Evolutionary conservation across 345 rosid genomes (phyloP).

Genomic region (Salix suchowensis): DNA sequence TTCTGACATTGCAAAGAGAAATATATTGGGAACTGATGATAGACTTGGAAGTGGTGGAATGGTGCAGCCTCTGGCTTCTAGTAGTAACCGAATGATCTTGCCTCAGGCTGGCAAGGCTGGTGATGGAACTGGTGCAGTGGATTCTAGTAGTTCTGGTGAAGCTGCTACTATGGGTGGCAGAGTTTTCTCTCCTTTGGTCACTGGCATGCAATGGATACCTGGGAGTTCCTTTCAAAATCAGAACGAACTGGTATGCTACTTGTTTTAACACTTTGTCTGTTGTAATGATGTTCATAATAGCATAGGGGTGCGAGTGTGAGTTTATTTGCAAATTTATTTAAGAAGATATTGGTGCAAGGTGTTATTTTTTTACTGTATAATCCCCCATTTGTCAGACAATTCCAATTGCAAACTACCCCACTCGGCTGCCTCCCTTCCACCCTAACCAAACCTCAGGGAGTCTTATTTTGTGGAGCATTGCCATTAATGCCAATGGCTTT

Average conservation of each 20-base stretch:
- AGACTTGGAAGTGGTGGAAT: conserved; percentile 55
- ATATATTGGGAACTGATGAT: conserved; percentile 69
- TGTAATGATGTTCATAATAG: neutral
- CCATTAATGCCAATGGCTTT: neutral
- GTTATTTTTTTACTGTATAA: neutral
- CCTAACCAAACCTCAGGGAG: neutral
- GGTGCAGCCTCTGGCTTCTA: conserved; percentile 62
- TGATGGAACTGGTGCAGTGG: conserved; percentile 66
- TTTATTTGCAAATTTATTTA: neutral
- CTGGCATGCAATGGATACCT: conserved; percentile 88
- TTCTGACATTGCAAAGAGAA: conserved; percentile 76
- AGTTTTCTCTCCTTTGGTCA: conserved; percentile 70
- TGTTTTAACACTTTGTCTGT: neutral
- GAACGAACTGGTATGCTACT: conserved; percentile 61
- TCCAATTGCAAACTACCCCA: neutral
- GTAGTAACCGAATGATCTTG: conserved; percentile 61
- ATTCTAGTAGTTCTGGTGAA: conserved; percentile 53
- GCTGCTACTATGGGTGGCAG: conserved; percentile 53
- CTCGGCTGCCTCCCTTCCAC: neutral
- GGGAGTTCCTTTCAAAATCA: conserved; percentile 83
- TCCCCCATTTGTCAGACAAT: neutral
- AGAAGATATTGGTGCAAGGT: too few species aligned
- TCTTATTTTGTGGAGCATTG: neutral
- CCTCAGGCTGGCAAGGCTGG: conserved; percentile 62
- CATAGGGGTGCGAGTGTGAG: neutral